Percentiles rank a stretch among this genome's conserved stretches.
phyloP scores from a whole-genome alignment of 2,329 filamentous ascomycete species.

The Pseudogymnoascus sp. region DNA sequence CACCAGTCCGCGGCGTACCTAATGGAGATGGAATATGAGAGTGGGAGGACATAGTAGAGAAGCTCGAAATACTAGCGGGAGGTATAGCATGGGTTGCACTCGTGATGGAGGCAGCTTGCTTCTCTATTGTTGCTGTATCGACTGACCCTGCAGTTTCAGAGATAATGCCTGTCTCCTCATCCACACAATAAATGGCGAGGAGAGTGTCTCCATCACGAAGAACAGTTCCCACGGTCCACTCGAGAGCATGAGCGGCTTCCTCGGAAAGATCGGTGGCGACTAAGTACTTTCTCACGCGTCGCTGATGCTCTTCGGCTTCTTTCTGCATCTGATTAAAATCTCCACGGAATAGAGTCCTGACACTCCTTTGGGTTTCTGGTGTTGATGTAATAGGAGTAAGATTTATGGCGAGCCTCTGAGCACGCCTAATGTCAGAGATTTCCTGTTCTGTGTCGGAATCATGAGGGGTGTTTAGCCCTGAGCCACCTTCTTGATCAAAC shows the following conservation, averaged over 20 bases:
- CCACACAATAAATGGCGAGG: slow-evolving; percentile 85
- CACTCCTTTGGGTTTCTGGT: slow-evolving; percentile 68
- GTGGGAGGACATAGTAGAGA: not conserved
- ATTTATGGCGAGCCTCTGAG: slow-evolving; percentile 74
- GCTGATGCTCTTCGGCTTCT: slow-evolving; percentile 70
- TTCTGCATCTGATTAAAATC: slow-evolving; percentile 71
- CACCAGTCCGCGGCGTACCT: slow-evolving; percentile 18
- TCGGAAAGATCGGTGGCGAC: slow-evolving; percentile 94
- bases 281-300: slow-evolving; percentile 78
- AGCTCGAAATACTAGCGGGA: not conserved
- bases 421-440: slow-evolving; percentile 74
- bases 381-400: slow-evolving; percentile 74
- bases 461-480: slow-evolving; percentile 48
- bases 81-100: slow-evolving; percentile 35
- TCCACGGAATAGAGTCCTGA: slow-evolving; percentile 84
- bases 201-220: slow-evolving; percentile 90
- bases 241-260: slow-evolving; percentile 87
- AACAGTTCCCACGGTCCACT: slow-evolving; percentile 96
- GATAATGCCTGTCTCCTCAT: slow-evolving; percentile 68
- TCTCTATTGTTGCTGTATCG: slow-evolving; percentile 66
- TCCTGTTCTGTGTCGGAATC: slow-evolving; percentile 85
- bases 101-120: slow-evolving; percentile 65
- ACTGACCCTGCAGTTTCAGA: slow-evolving; percentile 37
- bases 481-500: slow-evolving; percentile 60
- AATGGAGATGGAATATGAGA: slow-evolving; percentile 16